phyloP scores from a whole-genome alignment of 163 green algal genomes.

The Volvox carteri region DNA sequence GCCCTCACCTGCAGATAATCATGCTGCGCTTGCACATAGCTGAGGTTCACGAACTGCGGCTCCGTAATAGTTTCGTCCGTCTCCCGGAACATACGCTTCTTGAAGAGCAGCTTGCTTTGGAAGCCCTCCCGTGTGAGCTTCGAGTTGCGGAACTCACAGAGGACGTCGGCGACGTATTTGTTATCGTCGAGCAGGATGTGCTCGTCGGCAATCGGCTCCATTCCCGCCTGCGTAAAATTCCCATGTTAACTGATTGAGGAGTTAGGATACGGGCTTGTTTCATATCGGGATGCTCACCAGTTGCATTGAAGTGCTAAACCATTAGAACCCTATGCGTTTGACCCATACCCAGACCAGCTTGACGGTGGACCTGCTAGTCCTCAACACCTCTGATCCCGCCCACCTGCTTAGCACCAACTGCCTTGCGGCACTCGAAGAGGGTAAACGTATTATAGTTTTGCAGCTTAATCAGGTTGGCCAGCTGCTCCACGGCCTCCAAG shows the following conservation, averaged over 20 bases:
- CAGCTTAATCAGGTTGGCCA: conserved; percentile 94
- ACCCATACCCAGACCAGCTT: too few relatives aligned
- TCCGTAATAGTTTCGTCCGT: conserved; percentile 97
- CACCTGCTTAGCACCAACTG: conserved; percentile 56
- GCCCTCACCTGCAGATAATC: conserved; percentile 91
- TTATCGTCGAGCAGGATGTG: conserved; percentile 95
- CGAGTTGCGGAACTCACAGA: conserved; percentile 84
- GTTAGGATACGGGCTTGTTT: too few relatives aligned
- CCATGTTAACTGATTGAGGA: too few relatives aligned
- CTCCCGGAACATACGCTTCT: conserved; percentile 97
- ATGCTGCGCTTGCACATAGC: conserved; percentile 96
- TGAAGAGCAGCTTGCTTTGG: conserved; percentile 87
- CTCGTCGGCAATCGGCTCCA: conserved; percentile 77
- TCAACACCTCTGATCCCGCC: too few relatives aligned
- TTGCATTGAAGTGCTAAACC: too few relatives aligned
- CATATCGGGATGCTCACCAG: too few relatives aligned
- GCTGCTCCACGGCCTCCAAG: conserved; percentile 91
- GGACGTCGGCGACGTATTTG: conserved; percentile 88
- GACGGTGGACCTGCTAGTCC: too few relatives aligned
- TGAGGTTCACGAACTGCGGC: conserved; percentile 95
- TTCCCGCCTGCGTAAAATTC: conserved; percentile 30
- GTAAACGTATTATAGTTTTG: conserved; percentile 96
- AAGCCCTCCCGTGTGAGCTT: conserved; percentile 79
- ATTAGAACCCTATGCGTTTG: too few relatives aligned
- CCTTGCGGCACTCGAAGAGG: conserved; percentile 89